Evolutionary conservation across 208 protist species (phyloP).

Genomic region (Leishmania lainsoni): DNA sequence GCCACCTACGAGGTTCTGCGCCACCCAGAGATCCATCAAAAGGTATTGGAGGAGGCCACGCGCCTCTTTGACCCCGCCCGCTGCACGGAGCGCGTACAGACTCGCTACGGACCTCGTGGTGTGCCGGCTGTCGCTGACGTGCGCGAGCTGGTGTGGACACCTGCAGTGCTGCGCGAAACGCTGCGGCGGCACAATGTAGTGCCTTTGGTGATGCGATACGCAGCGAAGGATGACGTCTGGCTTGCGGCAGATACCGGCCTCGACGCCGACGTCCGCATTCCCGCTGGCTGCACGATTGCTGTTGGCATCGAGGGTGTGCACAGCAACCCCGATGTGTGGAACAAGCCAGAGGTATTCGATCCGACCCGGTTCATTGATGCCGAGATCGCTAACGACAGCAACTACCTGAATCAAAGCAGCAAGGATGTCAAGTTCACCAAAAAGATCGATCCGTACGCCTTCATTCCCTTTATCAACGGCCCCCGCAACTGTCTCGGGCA

Average conservation of each 20-base stretch:
- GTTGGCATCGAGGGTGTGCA: slow-evolving; percentile 87
- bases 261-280: slow-evolving; percentile 66
- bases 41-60: slow-evolving; percentile 66
- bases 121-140: slow-evolving; percentile 66
- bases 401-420: slow-evolving; percentile 39
- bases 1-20: slow-evolving; percentile 88
- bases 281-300: slow-evolving; percentile 74
- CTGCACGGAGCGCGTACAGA: slow-evolving; percentile 58
- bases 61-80: slow-evolving; percentile 72
- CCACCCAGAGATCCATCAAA: slow-evolving; percentile 55
- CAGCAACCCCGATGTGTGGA: slow-evolving; percentile 80
- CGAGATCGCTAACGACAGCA: slow-evolving; percentile 81
- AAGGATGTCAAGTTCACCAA: slow-evolving; percentile 53
- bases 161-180: slow-evolving; percentile 86
- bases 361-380: slow-evolving; percentile 84
- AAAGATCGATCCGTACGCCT: slow-evolving; percentile 86
- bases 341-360: slow-evolving; percentile 73
- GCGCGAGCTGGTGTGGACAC: slow-evolving; percentile 69
- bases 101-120: slow-evolving; percentile 62
- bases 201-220: slow-evolving; percentile 85
- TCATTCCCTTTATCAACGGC: slow-evolving; percentile 93
- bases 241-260: slow-evolving; percentile 76
- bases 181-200: slow-evolving; percentile 86
- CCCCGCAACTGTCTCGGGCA: slow-evolving; percentile 93
- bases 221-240: slow-evolving; percentile 79